These are phyloP conservation scores for Diaporthe sp. DNA, from an alignment of 2,329 filamentous ascomycete species.

Conservation along the genomic window DNA sequence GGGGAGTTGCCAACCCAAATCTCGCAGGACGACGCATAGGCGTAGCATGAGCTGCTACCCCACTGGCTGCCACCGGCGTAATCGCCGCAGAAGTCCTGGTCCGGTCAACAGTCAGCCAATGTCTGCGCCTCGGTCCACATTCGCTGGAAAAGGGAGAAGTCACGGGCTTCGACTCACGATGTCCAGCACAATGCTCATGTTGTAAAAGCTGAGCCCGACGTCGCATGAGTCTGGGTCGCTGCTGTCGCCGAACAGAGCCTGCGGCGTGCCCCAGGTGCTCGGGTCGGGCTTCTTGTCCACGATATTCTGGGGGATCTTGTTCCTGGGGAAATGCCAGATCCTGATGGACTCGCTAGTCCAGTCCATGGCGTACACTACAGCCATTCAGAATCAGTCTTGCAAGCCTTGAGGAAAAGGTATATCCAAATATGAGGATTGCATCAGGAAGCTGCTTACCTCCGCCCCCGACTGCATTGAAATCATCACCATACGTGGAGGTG, in stretches of 20 bases:
- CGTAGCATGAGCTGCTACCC: constrained; percentile 56
- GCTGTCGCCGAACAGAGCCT: constrained; percentile 75
- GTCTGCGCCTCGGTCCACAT: background rate
- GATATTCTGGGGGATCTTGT: constrained; percentile 75
- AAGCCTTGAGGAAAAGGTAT: background rate
- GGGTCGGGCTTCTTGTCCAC: constrained; percentile 70
- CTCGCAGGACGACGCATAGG: constrained; percentile 58
- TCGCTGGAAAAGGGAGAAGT: background rate
- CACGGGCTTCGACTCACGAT: constrained; percentile 57
- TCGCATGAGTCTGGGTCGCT: constrained; percentile 64
- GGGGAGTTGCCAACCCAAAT: constrained; percentile 63
- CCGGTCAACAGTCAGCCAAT: constrained; percentile 24
- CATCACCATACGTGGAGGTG: constrained; percentile 68
- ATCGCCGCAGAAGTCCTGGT: constrained; percentile 79
- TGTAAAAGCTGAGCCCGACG: constrained; percentile 73
- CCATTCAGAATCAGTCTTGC: background rate
- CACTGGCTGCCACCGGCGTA: constrained; percentile 71
- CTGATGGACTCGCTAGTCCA: constrained; percentile 79
- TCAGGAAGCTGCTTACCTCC: constrained; percentile 53
- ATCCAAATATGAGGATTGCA: background rate
- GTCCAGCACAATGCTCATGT: constrained; percentile 81
- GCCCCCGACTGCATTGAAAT: constrained; percentile 76
- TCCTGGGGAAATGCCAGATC: constrained; percentile 83
- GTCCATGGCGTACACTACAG: constrained; percentile 74
- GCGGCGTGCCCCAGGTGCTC: constrained; percentile 75